A percentile compares a stretch with the other conserved stretches of the same genome.
Evolutionary conservation across 495 filamentous ascomycete genomes (phyloP).

Genomic region (Podospora comata): DNA sequence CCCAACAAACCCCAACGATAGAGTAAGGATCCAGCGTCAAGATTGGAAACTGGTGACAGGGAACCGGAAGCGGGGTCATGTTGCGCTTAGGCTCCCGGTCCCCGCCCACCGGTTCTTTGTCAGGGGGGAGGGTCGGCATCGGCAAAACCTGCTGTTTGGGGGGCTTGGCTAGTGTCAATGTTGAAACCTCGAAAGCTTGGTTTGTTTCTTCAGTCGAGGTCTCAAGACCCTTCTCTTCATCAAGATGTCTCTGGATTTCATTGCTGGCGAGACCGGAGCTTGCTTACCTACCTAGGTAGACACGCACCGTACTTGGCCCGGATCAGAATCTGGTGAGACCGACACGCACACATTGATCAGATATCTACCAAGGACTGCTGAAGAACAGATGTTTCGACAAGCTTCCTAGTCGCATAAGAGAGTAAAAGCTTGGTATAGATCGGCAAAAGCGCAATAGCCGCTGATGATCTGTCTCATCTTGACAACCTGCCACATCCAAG

Average conservation of each 20-base stretch:
- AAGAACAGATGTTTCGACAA: neutral
- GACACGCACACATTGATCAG: no score
- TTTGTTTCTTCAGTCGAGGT: neutral
- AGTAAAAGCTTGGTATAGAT: neutral
- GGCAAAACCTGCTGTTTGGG: conserved; percentile 33
- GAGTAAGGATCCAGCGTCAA: neutral
- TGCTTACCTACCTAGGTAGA: no score
- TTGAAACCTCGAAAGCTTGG: conserved; percentile 1
- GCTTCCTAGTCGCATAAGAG: neutral
- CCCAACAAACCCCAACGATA: neutral
- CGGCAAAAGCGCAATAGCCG: neutral
- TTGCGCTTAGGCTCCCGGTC: conserved; percentile 27
- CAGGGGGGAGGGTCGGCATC: conserved; percentile 41
- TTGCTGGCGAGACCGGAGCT: no score
- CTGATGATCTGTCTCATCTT: neutral
- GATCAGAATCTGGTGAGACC: no score
- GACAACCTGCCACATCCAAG: neutral
- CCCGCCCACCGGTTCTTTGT: conserved; percentile 33
- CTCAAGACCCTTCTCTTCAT: neutral
- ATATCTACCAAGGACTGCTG: no score
- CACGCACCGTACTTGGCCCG: no score
- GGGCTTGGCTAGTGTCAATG: conserved; percentile 10
- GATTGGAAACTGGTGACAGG: neutral
- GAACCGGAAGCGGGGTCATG: conserved; percentile 3
- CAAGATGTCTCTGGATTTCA: no score